phyloP scores from a whole-genome alignment of 1,139 yeast species.

The Zygoascus hellenicus region DNA sequence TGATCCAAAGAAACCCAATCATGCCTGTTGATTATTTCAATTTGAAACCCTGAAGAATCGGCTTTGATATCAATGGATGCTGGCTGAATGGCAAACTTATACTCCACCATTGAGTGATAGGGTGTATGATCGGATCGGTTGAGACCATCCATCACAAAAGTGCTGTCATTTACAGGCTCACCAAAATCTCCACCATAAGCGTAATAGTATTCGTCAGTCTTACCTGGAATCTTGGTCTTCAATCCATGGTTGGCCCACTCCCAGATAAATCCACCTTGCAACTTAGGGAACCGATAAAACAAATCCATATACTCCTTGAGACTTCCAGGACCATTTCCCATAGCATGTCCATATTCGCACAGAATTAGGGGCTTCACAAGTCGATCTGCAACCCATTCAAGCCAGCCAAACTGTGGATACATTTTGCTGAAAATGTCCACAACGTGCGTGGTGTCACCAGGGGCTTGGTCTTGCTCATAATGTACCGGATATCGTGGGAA shows the following conservation, averaged over 20 bases:
- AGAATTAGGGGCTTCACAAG: constrained; percentile 31
- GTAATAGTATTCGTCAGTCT: constrained; percentile 18
- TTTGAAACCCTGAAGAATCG: constrained; percentile 1
- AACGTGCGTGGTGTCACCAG: constrained; percentile 15
- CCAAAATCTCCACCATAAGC: constrained; percentile 38
- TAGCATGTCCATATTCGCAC: constrained; percentile 38
- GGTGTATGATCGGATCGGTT: constrained; percentile 32
- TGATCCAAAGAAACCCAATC: constrained; percentile 13
- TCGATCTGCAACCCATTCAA: constrained; percentile 24
- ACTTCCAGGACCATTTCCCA: constrained; percentile 39
- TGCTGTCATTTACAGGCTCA: constrained; percentile 34
- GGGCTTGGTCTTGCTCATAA: constrained; percentile 26
- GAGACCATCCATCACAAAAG: constrained; percentile 36
- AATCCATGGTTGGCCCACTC: constrained; percentile 39
- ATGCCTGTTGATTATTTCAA: constrained; percentile 12
- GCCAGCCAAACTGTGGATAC: constrained; percentile 29
- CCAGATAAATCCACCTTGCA: constrained; percentile 39
- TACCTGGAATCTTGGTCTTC: constrained; percentile 17
- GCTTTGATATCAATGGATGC: constrained; percentile 19
- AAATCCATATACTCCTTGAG: constrained; percentile 32
- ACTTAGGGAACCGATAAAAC: constrained; percentile 28
- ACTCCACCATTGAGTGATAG: constrained; percentile 34
- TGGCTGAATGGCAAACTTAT: constrained; percentile 34
- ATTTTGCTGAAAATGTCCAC: constrained; percentile 33
- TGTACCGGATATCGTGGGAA: constrained; percentile 32